Conservation (phyloP, 2,329 filamentous ascomycete species). For the Hypoxylon sp. region DNA sequence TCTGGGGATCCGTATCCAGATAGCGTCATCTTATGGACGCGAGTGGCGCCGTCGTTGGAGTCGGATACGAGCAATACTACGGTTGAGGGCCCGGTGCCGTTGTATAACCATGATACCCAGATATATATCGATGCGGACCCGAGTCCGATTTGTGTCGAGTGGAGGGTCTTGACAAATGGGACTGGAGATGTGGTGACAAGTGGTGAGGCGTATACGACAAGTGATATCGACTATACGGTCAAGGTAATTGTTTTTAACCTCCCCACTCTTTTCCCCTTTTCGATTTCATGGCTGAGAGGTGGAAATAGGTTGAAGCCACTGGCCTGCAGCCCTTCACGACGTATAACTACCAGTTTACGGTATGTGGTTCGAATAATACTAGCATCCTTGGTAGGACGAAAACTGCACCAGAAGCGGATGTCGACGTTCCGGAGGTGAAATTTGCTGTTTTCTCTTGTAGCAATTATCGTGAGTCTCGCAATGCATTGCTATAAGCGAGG, state of each 20-base stretch:
- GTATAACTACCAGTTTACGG: conserved; percentile 48
- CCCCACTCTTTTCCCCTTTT: background rate
- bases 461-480: conserved; percentile 44
- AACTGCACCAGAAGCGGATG: conserved; percentile 45
- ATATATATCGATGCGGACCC: conserved; percentile 53
- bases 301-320: conserved; percentile 62
- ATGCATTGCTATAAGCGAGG: background rate
- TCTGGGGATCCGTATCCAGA: conserved; percentile 62
- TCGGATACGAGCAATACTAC: conserved; percentile 57
- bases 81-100: conserved; percentile 52
- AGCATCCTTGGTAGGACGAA: conserved; percentile 48
- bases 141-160: conserved; percentile 71
- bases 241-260: conserved; percentile 61
- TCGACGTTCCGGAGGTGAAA: conserved; percentile 42
- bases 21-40: conserved; percentile 65
- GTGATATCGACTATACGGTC: conserved; percentile 78
- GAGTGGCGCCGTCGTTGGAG: conserved; percentile 54
- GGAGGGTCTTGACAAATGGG: conserved; percentile 62
- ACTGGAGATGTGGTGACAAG: conserved; percentile 58
- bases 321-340: conserved; percentile 45
- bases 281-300: background rate
- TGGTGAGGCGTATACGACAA: conserved; percentile 73
- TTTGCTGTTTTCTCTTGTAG: conserved; percentile 49
- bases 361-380: conserved; percentile 45
- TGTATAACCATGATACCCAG: conserved; percentile 59